A percentile compares a stretch with the other conserved stretches of the same genome.
Evolutionary conservation across 257 asterid genomes (phyloP).

Genomic region (Misopates orontium): DNA sequence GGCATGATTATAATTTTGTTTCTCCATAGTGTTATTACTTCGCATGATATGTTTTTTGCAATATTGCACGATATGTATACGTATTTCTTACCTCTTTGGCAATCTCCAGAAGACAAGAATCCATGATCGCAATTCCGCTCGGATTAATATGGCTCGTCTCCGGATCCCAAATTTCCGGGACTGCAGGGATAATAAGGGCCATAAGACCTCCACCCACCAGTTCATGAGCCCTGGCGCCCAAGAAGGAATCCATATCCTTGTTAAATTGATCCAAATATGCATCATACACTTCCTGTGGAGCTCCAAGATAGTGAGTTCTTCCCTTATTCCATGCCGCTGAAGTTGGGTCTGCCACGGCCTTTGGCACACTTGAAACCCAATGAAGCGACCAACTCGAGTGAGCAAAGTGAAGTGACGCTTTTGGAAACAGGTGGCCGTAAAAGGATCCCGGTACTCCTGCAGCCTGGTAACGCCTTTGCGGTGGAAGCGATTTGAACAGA

Average conservation of each 20-base stretch:
- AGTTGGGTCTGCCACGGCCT: constrained; percentile 14
- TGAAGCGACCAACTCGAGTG: constrained; percentile 32
- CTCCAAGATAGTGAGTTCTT: constrained; percentile 11
- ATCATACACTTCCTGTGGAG: constrained; percentile 20
- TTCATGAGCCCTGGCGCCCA: constrained; percentile 31
- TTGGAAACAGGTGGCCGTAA: constrained; percentile 25
- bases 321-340: constrained; percentile 32
- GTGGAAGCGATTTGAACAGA: constrained; percentile 23
- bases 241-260: constrained; percentile 27
- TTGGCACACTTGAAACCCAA: constrained; percentile 33
- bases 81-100: neutral
- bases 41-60: too few species aligned
- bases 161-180: constrained; percentile 13
- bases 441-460: constrained; percentile 36
- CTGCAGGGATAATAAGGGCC: constrained; percentile 34
- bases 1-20: too few species aligned
- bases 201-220: constrained; percentile 36
- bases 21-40: too few species aligned
- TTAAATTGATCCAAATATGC: constrained; percentile 30
- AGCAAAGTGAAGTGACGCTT: constrained; percentile 28
- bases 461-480: constrained; percentile 20
- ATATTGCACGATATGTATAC: too few species aligned
- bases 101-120: constrained; percentile 3
- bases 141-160: neutral
- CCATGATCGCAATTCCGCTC: neutral